Evolutionary conservation across 1,139 yeast genomes (phyloP).

Genomic region (Saccharomyces hybrid): DNA sequence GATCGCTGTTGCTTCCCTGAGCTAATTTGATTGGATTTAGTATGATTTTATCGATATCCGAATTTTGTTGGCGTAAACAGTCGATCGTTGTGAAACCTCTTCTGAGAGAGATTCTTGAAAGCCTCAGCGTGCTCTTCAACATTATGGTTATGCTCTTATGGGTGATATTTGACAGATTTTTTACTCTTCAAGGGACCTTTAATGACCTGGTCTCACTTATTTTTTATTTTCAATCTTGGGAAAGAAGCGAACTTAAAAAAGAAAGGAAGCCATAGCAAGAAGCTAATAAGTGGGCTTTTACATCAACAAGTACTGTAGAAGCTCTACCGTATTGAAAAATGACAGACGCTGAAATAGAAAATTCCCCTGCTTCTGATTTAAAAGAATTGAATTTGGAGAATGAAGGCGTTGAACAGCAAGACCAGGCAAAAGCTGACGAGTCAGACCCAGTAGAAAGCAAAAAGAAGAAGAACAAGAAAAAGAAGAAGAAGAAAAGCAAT

Average conservation of each 20-base stretch:
- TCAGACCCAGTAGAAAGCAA: constrained; percentile 6
- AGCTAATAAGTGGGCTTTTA: not conserved
- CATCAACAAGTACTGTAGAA: not conserved
- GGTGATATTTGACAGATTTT: not conserved
- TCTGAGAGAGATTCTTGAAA: not conserved
- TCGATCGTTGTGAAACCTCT: not conserved
- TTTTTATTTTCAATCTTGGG: not conserved
- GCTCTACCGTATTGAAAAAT: not conserved
- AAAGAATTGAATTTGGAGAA: not conserved
- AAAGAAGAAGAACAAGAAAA: constrained; percentile 41
- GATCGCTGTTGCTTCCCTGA: not conserved
- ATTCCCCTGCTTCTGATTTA: not conserved
- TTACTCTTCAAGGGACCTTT: not conserved
- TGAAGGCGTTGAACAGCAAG: constrained; percentile 6
- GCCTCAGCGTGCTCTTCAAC: not conserved
- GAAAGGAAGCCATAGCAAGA: not conserved
- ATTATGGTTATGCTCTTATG: not conserved
- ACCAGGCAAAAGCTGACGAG: constrained; percentile 5
- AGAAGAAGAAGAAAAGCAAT: constrained; percentile 42
- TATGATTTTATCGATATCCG: constrained; percentile 9
- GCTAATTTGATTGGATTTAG: not conserved
- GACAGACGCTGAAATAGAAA: not conserved
- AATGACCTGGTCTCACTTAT: not conserved
- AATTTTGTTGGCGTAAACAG: constrained; percentile 1
- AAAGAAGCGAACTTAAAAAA: not conserved